These are phyloP conservation scores for Begonia loranthoides DNA, from an alignment of 306 rosid species.

Conservation along the genomic window DNA sequence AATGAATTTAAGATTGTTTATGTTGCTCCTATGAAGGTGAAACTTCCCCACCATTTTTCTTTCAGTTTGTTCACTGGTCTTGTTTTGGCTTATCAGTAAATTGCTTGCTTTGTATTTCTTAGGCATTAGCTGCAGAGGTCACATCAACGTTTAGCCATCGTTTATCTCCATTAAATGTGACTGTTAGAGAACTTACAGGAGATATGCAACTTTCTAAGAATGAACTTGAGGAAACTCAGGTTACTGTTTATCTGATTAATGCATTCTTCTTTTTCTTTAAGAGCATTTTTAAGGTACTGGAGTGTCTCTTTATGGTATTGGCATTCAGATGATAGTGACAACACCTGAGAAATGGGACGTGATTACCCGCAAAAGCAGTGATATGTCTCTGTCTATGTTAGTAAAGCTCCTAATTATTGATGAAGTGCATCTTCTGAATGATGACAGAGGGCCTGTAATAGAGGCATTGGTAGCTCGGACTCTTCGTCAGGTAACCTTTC, in stretches of 20 bases:
- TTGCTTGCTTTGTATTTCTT: conserved; percentile 13
- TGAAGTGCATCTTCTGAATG: conserved; percentile 94
- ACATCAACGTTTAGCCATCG: conserved; percentile 89
- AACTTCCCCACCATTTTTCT: conserved; percentile 3
- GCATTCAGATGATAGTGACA: conserved; percentile 89
- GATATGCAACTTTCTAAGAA: conserved; percentile 94
- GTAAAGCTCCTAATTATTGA: conserved; percentile 94
- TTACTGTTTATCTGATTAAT: conserved; percentile 20
- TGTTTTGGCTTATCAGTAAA: conserved; percentile 7
- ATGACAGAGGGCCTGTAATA: conserved; percentile 96
- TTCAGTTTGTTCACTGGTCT: not conserved
- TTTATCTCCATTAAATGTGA: conserved; percentile 85
- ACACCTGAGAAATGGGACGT: conserved; percentile 99
- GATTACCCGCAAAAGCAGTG: conserved; percentile 97
- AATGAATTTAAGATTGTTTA: conserved; percentile 87
- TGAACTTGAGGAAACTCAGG: conserved; percentile 98
- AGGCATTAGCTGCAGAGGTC: conserved; percentile 99
- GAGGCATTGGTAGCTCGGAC: conserved; percentile 98
- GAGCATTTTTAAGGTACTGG: conserved; percentile 10
- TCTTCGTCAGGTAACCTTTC: conserved; percentile 64
- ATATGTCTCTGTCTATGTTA: conserved; percentile 88
- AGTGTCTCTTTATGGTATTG: conserved; percentile 8
- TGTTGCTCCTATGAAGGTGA: conserved; percentile 99
- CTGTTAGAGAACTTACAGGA: conserved; percentile 88
- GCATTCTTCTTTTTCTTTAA: conserved; percentile 10